Evolutionary conservation across 495 filamentous ascomycete species (phyloP), one percentile per base, ranked within the genome.

Genomic region (Lasiosphaeria ovina): DNA sequence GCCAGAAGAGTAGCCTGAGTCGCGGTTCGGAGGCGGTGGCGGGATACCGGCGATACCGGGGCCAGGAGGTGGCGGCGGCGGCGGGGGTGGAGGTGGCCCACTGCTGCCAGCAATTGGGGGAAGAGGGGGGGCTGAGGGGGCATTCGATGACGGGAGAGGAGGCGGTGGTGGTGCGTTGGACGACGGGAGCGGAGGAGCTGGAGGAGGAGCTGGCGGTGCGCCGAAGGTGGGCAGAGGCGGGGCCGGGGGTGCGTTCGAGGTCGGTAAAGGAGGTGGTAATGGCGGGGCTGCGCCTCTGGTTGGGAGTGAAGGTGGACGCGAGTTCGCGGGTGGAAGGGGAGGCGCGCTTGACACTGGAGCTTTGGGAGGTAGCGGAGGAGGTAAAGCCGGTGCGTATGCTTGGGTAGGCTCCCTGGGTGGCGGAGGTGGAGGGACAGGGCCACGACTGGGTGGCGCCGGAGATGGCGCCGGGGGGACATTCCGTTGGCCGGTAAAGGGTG

Each of bases 381-480:
- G 81, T 53, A 72, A 71, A 55, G 76, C 61, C 54, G 72, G 51
- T 60, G 78, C 50, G 35, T 57, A 72, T 58, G 69, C 64, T 31
- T 74, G 68, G 62, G 67, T 58, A 12, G 70, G 58, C n/a, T 83
- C 81, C 61, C 85, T 80, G 24, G 76, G 62, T 33, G 89, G 89
- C 14, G 88, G 86, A 11, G 88, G 85, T 1, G 87, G 88, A 54
- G 87, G 86, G 11, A 81, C 77, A 32, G 86, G 73, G 42, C 82
- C 85, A 16, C 89, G 85, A 65, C 79, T 85, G 57, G 91, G 92
- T 31, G 91, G 88, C 57, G 89, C 87, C 14, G 92, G 91, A 56
- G 91, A 91, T 31, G 91, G 88, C 57, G 89, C 87, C 14, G 92
- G 91, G 35, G 90, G 89, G 31, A 82, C 70, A 54, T 83, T 85